Base-by-base conservation (phyloP, 306 rosid species). In the Quercus gilva region DNA sequence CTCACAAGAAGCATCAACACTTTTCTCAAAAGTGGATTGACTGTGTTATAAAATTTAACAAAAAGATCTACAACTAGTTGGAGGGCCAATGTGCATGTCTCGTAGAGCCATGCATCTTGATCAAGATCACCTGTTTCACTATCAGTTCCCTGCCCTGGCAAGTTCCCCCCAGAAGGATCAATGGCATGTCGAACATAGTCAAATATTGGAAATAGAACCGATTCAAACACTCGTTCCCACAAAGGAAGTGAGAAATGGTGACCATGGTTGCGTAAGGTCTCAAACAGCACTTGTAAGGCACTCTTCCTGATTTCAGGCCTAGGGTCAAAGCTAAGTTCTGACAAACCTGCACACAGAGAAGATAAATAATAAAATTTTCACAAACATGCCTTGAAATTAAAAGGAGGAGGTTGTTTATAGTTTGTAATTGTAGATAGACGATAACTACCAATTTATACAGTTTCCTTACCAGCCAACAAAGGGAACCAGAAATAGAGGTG, bases 31-130 rank as follows among this genome's bases (percentile, higher is more conserved):
- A 96, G 97, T n/a, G 98, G 98, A 84, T 91, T 91, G 88, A 96
- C 99, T 1, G 92, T 91, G 80, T 76, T 25, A 71, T 96, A 96
- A 83, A 96, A 96, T 85, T 91, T 96, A 84, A 93, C 97, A 82
- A 96, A 96, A 71, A 96, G 96, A 83, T 96, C 99, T 49, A 93
- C 98, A 56, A 96, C 99, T 81, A 96, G 82, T 78, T 93, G 99
- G 72, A 96, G 97, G 51, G 99, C 98, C 89, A 96, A 83, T n/a
- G 99, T 96, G 92, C 99, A 96, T 45, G 99, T 96, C 92, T 96
- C 98, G 3, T 93, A 96, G 75, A 96, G 88, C 99, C 99, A 96
- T 35, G 94, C 90, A 85, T 93, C 98, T 75, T 93, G 98, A 84
- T 93, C 96, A 86, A 90, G 91, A 80, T 96, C 99, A 52, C 89